A percentile compares a stretch with the other conserved stretches of the same genome.
Evolutionary conservation across 306 rosid species (phyloP).

Genomic region (Lupinus albus): DNA sequence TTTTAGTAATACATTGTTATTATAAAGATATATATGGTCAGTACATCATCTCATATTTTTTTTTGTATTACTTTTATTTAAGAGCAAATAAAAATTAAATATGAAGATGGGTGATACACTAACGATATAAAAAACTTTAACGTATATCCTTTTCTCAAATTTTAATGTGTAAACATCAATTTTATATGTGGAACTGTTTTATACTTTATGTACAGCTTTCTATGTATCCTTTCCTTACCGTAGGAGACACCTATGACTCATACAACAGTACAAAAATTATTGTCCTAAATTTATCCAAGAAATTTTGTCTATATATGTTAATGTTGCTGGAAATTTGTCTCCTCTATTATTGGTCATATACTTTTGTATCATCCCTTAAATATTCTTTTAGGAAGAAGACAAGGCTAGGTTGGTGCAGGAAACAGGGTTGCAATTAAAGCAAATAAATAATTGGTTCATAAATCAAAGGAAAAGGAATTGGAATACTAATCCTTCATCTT

Average conservation of each 20-base stretch:
- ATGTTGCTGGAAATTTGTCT: conserved; percentile 27
- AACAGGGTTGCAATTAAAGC: conserved; percentile 88
- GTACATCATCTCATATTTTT: too few relatives aligned
- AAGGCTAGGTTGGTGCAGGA: conserved; percentile 86
- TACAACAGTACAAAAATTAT: background rate
- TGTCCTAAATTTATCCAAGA: background rate
- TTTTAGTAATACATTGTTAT: too few relatives aligned
- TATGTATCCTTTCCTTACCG: too few relatives aligned
- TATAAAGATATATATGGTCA: too few relatives aligned
- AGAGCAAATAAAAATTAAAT: too few relatives aligned
- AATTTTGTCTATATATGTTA: background rate
- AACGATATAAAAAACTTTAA: too few relatives aligned
- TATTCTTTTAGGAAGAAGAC: conserved; percentile 78
- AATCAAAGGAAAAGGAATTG: conserved; percentile 81
- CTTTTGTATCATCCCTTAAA: background rate
- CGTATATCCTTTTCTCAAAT: too few relatives aligned
- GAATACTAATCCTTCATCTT: conserved; percentile 68
- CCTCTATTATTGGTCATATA: conserved; percentile 24
- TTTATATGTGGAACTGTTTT: too few relatives aligned
- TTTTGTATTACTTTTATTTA: too few relatives aligned
- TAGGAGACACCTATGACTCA: conserved; percentile 1
- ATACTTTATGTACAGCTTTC: too few relatives aligned
- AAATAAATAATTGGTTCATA: conserved; percentile 57
- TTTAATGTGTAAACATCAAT: background rate
- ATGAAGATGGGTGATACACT: too few relatives aligned